A percentile compares a stretch with the other conserved stretches of the same genome.
Evolutionary conservation across 305 asterid genomes (phyloP).

Genomic region (Coffea humblotiana): DNA sequence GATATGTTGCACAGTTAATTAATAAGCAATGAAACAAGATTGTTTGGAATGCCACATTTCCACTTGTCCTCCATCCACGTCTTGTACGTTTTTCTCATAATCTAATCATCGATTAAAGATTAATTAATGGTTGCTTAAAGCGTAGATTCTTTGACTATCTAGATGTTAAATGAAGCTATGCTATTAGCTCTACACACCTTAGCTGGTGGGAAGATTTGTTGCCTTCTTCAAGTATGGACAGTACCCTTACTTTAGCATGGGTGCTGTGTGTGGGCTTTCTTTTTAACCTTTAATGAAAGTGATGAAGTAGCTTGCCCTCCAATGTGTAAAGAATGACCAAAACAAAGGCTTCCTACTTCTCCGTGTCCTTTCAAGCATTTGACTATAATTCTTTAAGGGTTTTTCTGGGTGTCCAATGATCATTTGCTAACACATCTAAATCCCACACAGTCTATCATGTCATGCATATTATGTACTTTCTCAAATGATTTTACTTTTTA

Average conservation of each 20-base stretch:
- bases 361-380: slow-evolving; percentile 16
- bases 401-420: no score
- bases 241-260: slow-evolving; percentile 13
- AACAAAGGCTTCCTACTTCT: background rate
- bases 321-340: background rate
- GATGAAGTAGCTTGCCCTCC: slow-evolving; percentile 14
- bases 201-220: slow-evolving; percentile 21
- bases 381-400: background rate
- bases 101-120: slow-evolving; percentile 7
- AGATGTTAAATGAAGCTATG: background rate
- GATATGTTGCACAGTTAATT: background rate
- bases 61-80: slow-evolving; percentile 12
- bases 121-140: background rate
- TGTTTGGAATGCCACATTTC: slow-evolving; percentile 22
- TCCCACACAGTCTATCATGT: no score
- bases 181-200: background rate
- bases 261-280: slow-evolving; percentile 19
- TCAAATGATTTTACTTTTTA: no score
- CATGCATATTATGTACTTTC: no score
- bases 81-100: background rate
- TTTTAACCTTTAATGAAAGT: slow-evolving; percentile 23
- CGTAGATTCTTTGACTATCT: slow-evolving; percentile 7
- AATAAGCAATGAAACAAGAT: slow-evolving; percentile 7
- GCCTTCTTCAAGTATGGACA: slow-evolving; percentile 6
- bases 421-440: no score